Evolutionary conservation across 495 filamentous ascomycete species (phyloP).

Genomic region (Neurospora hispaniola): DNA sequence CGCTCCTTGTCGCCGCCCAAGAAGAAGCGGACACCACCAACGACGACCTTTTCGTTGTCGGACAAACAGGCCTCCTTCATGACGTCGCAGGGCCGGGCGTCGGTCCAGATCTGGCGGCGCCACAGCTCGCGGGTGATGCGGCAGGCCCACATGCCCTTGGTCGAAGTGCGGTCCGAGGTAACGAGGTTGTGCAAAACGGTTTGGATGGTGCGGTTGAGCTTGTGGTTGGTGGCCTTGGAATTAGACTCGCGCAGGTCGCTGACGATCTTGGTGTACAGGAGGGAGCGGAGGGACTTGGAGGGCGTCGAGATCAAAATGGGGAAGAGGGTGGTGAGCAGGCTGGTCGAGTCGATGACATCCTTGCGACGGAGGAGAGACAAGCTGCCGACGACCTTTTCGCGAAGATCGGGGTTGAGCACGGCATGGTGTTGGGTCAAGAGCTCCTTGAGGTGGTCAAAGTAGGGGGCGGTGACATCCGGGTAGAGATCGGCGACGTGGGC

Average conservation of each 20-base stretch:
- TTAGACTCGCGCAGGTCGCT: constrained; percentile 83
- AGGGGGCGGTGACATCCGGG: constrained; percentile 62
- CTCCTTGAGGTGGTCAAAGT: constrained; percentile 70
- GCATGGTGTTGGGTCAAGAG: constrained; percentile 74
- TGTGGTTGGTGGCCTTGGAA: constrained; percentile 75
- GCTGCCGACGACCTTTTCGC: constrained; percentile 91
- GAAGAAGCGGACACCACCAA: constrained; percentile 86
- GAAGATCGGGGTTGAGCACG: constrained; percentile 64
- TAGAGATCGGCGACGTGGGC: constrained; percentile 92
- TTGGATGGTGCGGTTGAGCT: constrained; percentile 84
- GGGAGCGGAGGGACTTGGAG: constrained; percentile 72
- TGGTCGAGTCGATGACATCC: constrained; percentile 75
- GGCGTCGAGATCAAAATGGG: constrained; percentile 69
- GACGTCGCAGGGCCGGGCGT: constrained; percentile 76
- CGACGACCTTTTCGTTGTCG: constrained; percentile 80
- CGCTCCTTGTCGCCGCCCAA: constrained; percentile 89
- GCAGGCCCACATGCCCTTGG: constrained; percentile 83
- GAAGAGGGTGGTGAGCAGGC: constrained; percentile 77
- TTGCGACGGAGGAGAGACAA: constrained; percentile 82
- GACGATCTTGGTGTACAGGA: constrained; percentile 84
- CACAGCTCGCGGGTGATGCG: constrained; percentile 30
- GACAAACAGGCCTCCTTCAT: constrained; percentile 84
- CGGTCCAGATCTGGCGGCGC: constrained; percentile 30
- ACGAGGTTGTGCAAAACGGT: constrained; percentile 86
- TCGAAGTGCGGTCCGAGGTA: constrained; percentile 68